These are phyloP conservation scores for Calonectria fujianensis DNA, from an alignment of 2,329 filamentous ascomycete genomes.

Conservation along the genomic window DNA sequence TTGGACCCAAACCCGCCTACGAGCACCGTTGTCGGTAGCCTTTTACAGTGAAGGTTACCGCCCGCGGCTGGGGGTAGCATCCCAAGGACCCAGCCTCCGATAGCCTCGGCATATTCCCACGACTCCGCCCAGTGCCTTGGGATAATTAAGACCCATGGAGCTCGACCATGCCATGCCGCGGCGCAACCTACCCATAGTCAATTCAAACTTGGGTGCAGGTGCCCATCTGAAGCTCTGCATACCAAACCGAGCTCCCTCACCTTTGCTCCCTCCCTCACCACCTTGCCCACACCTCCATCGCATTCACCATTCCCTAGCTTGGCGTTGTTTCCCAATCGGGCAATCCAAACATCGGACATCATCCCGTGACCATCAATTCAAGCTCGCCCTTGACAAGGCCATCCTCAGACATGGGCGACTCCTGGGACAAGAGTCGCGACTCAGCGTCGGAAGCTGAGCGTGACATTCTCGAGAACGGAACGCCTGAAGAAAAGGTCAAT, in stretches of 20 bases:
- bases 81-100: conserved; percentile 3
- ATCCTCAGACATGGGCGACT: conserved; percentile 33
- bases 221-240: background rate
- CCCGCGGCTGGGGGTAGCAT: conserved; percentile 5
- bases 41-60: conserved; percentile 1
- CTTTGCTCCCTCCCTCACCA: background rate
- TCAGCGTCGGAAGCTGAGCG: conserved; percentile 30
- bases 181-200: conserved; percentile 3
- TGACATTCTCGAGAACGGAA: conserved; percentile 55
- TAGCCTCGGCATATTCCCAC: conserved; percentile 36
- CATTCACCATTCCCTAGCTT: background rate
- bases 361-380: conserved; percentile 6
- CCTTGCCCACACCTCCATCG: background rate
- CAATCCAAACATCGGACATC: conserved; percentile 5
- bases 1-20: background rate
- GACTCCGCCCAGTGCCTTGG: conserved; percentile 28
- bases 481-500: conserved; percentile 57
- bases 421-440: conserved; percentile 36
- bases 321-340: background rate
- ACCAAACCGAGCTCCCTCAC: background rate
- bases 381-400: background rate
- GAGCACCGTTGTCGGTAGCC: background rate
- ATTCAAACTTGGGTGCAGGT: background rate
- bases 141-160: background rate
- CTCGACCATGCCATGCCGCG: conserved; percentile 5